These are phyloP conservation scores for Lecanicillium sp. DNA, from an alignment of 2,329 filamentous ascomycete species.

Conservation along the genomic window DNA sequence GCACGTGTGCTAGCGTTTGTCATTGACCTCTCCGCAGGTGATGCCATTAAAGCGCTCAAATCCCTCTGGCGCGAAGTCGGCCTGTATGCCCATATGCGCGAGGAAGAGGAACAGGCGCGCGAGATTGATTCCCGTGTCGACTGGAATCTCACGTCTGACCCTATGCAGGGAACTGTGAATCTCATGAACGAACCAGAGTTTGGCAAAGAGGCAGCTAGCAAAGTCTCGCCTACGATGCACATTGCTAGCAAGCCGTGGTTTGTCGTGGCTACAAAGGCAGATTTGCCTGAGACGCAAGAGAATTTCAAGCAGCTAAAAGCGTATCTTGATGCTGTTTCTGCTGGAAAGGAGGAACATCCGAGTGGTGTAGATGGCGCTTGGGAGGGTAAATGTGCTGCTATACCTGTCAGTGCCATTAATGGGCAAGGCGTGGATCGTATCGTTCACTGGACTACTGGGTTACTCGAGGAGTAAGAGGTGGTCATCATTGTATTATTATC, in stretches of 20 bases:
- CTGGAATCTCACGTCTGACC: slow-evolving; percentile 47
- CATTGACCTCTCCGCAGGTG: slow-evolving; percentile 70
- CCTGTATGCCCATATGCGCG: slow-evolving; percentile 72
- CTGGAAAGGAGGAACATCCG: slow-evolving; percentile 60
- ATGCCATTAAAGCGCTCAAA: slow-evolving; percentile 71
- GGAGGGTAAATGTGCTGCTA: slow-evolving; percentile 55
- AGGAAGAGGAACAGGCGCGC: slow-evolving; percentile 61
- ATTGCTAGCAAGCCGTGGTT: slow-evolving; percentile 97
- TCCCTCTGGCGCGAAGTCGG: slow-evolving; percentile 86
- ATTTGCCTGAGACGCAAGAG: slow-evolving; percentile 67
- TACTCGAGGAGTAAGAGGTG: slow-evolving; percentile 51
- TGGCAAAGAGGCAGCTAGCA: slow-evolving; percentile 6
- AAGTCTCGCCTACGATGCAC: slow-evolving; percentile 38
- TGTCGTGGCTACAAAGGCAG: slow-evolving; percentile 88
- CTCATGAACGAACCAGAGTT: slow-evolving; percentile 12
- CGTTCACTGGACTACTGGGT: slow-evolving; percentile 61
- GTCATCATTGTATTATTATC: no score
- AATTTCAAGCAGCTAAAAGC: slow-evolving; percentile 63
- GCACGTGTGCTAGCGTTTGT: slow-evolving; percentile 92
- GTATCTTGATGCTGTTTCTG: slow-evolving; percentile 62
- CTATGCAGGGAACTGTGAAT: slow-evolving; percentile 5
- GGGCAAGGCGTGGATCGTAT: slow-evolving; percentile 74
- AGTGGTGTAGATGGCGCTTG: slow-evolving; percentile 53
- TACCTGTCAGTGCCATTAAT: slow-evolving; percentile 85
- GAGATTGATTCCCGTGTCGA: slow-evolving; percentile 49